Evolutionary conservation across 768 basidiomycete species (phyloP).

Genomic region (Candolleomyces efflorescens): DNA sequence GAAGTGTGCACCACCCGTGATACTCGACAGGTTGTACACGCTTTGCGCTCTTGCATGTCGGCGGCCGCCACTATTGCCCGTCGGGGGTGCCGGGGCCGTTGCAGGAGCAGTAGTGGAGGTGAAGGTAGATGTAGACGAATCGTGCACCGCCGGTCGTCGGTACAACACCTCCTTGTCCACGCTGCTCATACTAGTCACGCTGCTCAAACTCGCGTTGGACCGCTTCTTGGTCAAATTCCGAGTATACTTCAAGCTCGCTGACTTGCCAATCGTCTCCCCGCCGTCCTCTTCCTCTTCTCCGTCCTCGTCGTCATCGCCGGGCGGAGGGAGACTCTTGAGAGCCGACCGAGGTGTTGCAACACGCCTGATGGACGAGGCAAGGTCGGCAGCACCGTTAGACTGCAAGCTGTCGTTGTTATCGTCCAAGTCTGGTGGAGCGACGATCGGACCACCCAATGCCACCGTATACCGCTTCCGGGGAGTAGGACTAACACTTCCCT

Average conservation of each 20-base stretch:
- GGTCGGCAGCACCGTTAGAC: slow-evolving; percentile 4
- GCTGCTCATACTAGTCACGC: slow-evolving; percentile 1
- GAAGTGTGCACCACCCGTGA: slow-evolving; percentile 15
- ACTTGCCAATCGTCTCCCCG: slow-evolving; percentile 61
- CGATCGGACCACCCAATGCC: slow-evolving; percentile 72
- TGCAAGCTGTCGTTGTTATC: neutral
- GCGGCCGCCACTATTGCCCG: slow-evolving; percentile 8
- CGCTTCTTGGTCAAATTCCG: slow-evolving; percentile 10
- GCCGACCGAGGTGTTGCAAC: slow-evolving; percentile 14
- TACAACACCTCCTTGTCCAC: neutral
- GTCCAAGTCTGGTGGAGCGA: slow-evolving; percentile 29
- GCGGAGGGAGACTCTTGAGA: slow-evolving; percentile 2
- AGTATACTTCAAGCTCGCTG: slow-evolving; percentile 30
- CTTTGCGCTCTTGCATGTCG: slow-evolving; percentile 51
- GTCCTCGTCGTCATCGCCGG: slow-evolving; percentile 21
- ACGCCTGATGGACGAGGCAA: slow-evolving; percentile 2
- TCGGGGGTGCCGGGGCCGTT: too few relatives aligned
- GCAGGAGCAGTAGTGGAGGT: slow-evolving; percentile 17
- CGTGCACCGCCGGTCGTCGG: neutral
- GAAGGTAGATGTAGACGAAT: neutral
- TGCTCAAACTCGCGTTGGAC: slow-evolving; percentile 13
- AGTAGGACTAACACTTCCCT: slow-evolving; percentile 58
- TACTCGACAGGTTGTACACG: slow-evolving; percentile 44
- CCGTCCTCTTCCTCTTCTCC: slow-evolving; percentile 33
- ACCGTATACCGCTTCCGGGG: slow-evolving; percentile 83